These are phyloP conservation scores for Cytospora schulzeri DNA, from an alignment of 2,329 filamentous ascomycete species.

Conservation along the genomic window DNA sequence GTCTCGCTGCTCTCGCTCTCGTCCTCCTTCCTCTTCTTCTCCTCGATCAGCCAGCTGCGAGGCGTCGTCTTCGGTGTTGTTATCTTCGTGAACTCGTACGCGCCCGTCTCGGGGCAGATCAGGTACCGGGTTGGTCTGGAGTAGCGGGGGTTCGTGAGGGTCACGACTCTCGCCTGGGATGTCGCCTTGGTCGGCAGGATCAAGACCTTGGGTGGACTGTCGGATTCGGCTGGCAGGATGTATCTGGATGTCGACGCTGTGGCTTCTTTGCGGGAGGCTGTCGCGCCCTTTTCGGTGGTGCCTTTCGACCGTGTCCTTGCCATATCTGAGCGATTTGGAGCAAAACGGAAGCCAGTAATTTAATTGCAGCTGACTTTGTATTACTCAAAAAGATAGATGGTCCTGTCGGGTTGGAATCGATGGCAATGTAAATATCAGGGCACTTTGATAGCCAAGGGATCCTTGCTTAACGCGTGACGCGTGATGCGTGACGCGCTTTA, in stretches of 20 bases:
- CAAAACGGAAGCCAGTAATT: not conserved
- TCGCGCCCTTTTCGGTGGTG: slow-evolving; percentile 33
- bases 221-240: slow-evolving; percentile 42
- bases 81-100: slow-evolving; percentile 67
- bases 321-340: slow-evolving; percentile 40
- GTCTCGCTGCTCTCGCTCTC: slow-evolving; percentile 11
- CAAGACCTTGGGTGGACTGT: slow-evolving; percentile 58
- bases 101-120: slow-evolving; percentile 61
- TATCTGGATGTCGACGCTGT: slow-evolving; percentile 42
- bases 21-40: slow-evolving; percentile 34
- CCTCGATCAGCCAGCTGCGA: slow-evolving; percentile 64
- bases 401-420: not conserved
- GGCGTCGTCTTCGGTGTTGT: slow-evolving; percentile 55
- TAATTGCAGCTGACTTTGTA: not conserved
- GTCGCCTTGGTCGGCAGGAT: slow-evolving; percentile 60
- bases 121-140: slow-evolving; percentile 60
- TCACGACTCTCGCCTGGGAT: slow-evolving; percentile 58
- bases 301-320: slow-evolving; percentile 52
- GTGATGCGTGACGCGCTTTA: not conserved
- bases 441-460: not conserved
- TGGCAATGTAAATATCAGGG: too few species aligned
- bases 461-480: not conserved
- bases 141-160: slow-evolving; percentile 61
- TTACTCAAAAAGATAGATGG: not conserved
- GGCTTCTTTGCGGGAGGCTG: slow-evolving; percentile 34